Evolutionary conservation across 306 rosid genomes (phyloP).

Genomic region (Medicago ruthenica): DNA sequence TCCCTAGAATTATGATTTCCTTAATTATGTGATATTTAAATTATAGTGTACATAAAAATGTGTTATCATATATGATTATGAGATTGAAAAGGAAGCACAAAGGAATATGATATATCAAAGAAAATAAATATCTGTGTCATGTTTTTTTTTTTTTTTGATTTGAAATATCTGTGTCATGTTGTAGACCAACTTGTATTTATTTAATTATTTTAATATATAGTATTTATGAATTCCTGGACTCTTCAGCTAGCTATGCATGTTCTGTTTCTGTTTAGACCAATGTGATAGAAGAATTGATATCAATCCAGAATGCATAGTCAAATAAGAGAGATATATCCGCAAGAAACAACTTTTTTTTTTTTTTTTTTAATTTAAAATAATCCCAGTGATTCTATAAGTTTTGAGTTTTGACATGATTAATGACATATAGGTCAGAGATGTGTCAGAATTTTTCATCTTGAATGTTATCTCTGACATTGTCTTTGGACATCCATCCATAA

Average conservation of each 20-base stretch:
- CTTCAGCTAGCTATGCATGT: not conserved
- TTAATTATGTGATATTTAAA: slow-evolving; percentile 31
- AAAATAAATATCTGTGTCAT: too few species aligned
- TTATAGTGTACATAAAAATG: slow-evolving; percentile 37
- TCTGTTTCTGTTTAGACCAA: slow-evolving; percentile 27
- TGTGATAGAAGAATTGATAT: not conserved
- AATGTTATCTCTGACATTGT: slow-evolving; percentile 39
- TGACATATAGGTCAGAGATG: slow-evolving; percentile 12
- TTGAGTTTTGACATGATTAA: slow-evolving; percentile 20
- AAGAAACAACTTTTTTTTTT: not conserved
- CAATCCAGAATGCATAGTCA: slow-evolving; percentile 1
- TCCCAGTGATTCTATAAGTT: slow-evolving; percentile 18
- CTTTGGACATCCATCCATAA: slow-evolving; percentile 26
- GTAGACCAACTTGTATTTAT: not conserved
- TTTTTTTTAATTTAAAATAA: not conserved
- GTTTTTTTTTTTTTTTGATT: too few species aligned
- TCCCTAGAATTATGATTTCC: slow-evolving; percentile 17
- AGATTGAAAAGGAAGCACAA: too few species aligned
- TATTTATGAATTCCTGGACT: slow-evolving; percentile 15
- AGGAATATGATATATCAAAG: not conserved
- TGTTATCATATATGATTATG: slow-evolving; percentile 8
- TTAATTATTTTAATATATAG: not conserved
- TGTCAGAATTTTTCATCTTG: slow-evolving; percentile 10
- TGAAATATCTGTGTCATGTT: too few species aligned
- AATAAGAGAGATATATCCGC: not conserved